Evolutionary conservation across 2,329 filamentous ascomycete species (phyloP).

Genomic region (Aureobasidium sp.): DNA sequence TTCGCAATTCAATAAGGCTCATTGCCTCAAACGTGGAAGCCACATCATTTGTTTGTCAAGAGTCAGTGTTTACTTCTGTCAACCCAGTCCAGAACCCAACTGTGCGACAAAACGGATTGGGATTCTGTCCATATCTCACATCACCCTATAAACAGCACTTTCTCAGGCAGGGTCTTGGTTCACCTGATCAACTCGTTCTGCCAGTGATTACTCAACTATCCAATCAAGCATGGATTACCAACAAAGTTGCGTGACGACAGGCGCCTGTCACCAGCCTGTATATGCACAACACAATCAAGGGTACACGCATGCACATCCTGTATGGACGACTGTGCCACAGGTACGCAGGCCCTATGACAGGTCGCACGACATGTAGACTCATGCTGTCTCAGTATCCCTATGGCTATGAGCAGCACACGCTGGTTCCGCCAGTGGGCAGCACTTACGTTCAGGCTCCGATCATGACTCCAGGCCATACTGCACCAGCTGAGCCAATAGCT

Average conservation of each 20-base stretch:
- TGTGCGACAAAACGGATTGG: not conserved
- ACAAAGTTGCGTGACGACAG: not conserved
- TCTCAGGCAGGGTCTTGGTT: not conserved
- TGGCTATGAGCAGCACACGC: constrained; percentile 1
- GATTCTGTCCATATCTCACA: not conserved
- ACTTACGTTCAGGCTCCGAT: not conserved
- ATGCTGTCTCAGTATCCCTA: not conserved
- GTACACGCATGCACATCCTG: not conserved
- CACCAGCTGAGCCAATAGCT: not conserved
- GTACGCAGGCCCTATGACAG: not conserved
- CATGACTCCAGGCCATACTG: not conserved
- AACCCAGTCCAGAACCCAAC: not conserved
- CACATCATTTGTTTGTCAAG: not conserved
- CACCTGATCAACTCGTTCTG: not conserved
- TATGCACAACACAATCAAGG: constrained; percentile 7
- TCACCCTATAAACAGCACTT: not conserved
- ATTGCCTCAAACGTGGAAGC: constrained; percentile 8
- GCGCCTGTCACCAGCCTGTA: not conserved
- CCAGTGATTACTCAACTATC: not conserved
- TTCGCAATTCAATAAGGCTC: not conserved
- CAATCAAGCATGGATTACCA: constrained; percentile 4
- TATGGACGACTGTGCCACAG: not conserved
- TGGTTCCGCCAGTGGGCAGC: not conserved
- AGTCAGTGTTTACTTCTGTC: not conserved
- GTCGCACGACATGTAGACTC: not conserved